Evolutionary conservation across 257 asterid species (phyloP).

Genomic region (Gardenia jasminoides): DNA sequence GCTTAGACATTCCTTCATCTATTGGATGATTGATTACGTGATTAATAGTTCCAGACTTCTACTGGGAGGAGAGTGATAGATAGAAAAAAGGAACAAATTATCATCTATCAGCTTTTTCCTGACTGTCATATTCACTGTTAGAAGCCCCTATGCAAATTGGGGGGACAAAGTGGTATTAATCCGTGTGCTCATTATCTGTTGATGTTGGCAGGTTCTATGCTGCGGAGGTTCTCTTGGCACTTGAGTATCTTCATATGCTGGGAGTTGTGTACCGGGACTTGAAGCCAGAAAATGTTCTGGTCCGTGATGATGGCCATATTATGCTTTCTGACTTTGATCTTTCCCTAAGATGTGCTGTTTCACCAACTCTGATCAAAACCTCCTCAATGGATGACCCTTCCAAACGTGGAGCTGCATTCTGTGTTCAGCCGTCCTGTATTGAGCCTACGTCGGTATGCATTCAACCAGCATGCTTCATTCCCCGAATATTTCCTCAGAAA

Average conservation of each 20-base stretch:
- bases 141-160: not conserved
- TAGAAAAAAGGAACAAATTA: not conserved
- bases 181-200: not conserved
- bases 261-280: slow-evolving; percentile 82
- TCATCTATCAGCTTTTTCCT: not conserved
- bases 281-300: slow-evolving; percentile 78
- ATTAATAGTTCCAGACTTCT: not conserved
- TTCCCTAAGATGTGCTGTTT: slow-evolving; percentile 70
- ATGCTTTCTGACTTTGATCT: slow-evolving; percentile 89
- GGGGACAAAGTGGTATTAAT: not conserved
- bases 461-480: slow-evolving; percentile 74
- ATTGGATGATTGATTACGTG: not conserved
- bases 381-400: slow-evolving; percentile 46
- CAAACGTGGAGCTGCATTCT: slow-evolving; percentile 56
- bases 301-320: slow-evolving; percentile 83
- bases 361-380: slow-evolving; percentile 60
- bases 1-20: not conserved
- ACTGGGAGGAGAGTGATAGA: not conserved
- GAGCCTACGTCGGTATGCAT: slow-evolving; percentile 72
- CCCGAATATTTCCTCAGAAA: slow-evolving; percentile 62
- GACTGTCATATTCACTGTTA: not conserved
- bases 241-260: slow-evolving; percentile 86
- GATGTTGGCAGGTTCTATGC: slow-evolving; percentile 61
- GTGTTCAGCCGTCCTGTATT: slow-evolving; percentile 74
- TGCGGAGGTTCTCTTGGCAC: slow-evolving; percentile 78